Evolutionary conservation across 1,139 yeast genomes (phyloP).

Genomic region (Spencermartinsiella ligniputridi): DNA sequence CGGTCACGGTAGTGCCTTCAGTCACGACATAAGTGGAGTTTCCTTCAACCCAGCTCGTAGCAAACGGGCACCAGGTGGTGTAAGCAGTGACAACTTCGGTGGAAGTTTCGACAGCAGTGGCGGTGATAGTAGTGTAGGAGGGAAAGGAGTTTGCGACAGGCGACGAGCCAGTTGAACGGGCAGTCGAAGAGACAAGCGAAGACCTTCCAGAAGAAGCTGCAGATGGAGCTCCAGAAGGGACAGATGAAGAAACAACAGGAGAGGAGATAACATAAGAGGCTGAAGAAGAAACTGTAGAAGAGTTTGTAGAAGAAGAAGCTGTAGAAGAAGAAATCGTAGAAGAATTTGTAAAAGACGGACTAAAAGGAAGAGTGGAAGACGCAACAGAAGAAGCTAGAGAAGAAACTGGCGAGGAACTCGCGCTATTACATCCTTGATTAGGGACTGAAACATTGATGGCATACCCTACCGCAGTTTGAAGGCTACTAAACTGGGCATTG

Average conservation of each 20-base stretch:
- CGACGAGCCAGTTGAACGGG: constrained; percentile 21
- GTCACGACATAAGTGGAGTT: constrained; percentile 38
- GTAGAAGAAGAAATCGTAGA: neutral
- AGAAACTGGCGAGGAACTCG: no score
- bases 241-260: neutral
- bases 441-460: no score
- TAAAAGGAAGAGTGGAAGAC: neutral
- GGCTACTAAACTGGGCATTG: no score
- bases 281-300: neutral
- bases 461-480: no score
- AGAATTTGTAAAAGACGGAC: neutral
- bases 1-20: constrained; percentile 40
- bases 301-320: neutral
- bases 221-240: neutral
- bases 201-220: neutral
- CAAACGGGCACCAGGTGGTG: constrained; percentile 42
- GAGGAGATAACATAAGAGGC: neutral
- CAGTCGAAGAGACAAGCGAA: no score
- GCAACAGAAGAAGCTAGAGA: neutral
- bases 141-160: constrained; percentile 29
- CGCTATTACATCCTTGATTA: no score
- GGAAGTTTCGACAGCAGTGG: constrained; percentile 27
- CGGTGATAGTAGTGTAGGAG: constrained; percentile 32
- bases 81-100: constrained; percentile 34
- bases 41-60: constrained; percentile 39